Conservation (phyloP, 2,329 filamentous ascomycete species). For the Aaosphaeria pasadenensis region DNA sequence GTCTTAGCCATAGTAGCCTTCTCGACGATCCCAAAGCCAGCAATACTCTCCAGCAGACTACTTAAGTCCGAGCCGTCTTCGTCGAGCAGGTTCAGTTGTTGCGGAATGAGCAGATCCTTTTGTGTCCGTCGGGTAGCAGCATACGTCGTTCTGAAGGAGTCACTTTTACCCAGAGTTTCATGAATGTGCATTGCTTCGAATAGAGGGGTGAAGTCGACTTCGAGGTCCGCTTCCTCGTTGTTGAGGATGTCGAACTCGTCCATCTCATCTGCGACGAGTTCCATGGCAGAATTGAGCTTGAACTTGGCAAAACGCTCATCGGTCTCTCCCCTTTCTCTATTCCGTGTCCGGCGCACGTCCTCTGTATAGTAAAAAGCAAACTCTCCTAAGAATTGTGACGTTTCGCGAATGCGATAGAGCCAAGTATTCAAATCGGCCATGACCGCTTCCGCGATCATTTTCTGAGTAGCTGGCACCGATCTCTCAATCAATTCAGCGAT, state of each 20-base stretch:
- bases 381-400: slow-evolving; percentile 92
- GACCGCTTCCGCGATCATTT: slow-evolving; percentile 90
- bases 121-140: slow-evolving; percentile 86
- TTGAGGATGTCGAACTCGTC: slow-evolving; percentile 95
- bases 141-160: slow-evolving; percentile 88
- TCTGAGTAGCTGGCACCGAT: slow-evolving; percentile 89
- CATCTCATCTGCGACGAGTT: slow-evolving; percentile 89
- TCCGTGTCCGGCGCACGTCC: slow-evolving; percentile 76
- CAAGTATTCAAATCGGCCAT: slow-evolving; percentile 97
- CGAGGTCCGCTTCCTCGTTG: slow-evolving; percentile 76
- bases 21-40: slow-evolving; percentile 95
- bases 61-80: slow-evolving; percentile 86
- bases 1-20: slow-evolving; percentile 86
- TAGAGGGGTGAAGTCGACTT: slow-evolving; percentile 90
- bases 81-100: slow-evolving; percentile 70
- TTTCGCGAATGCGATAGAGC: slow-evolving; percentile 92
- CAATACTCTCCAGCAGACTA: slow-evolving; percentile 86
- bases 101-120: slow-evolving; percentile 84
- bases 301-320: slow-evolving; percentile 76
- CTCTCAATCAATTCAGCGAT: slow-evolving; percentile 94
- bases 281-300: slow-evolving; percentile 92
- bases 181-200: slow-evolving; percentile 97
- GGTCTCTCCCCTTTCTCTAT: slow-evolving; percentile 76
- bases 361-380: slow-evolving; percentile 91
- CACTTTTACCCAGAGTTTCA: slow-evolving; percentile 85